Evolutionary conservation across 2,329 filamentous ascomycete species (phyloP), one percentile per base, ranked within the genome.

Genomic region (Ciborinia camelliae): DNA sequence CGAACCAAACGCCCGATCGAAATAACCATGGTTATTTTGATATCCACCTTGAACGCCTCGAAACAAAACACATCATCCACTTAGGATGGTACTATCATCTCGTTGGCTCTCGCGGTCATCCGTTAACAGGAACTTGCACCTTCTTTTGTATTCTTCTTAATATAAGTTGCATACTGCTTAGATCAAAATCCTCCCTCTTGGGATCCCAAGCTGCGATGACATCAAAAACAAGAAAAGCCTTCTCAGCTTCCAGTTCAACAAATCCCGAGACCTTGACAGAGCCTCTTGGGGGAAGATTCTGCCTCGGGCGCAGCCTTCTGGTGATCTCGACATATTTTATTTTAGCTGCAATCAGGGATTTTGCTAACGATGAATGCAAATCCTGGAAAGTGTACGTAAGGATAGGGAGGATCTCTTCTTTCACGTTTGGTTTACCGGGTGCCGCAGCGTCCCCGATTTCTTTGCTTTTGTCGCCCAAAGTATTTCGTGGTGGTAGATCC

Each of bases 171-270:
- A 77, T 72, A 57, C 75, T 77, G 20, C 69, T 72, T 15, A 63
- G 15, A 67, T 76, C 73, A 64, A 70, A 75, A 14, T 66, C 77
- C 66, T 79, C 78, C 48, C 79, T 80, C 72, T 84, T 82, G 1
- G 85, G 84, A 71, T 87, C 80, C 74, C 83, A 88, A 74, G 80
- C 84, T 2, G 79, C 81, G 14, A 75, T 65, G 2, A 84, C 83
- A 66, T 85, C 81, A 15, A 86, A 75, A 2, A 80, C 78, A 63
- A 86, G 72, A 58, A 77, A 77, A 0, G 79, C 79, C 28, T 75
- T 78, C 2, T 80, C 73, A 2, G 82, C 78, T 48, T 80, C 76
- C 2, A 87, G 65, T 67, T 86, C 82, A 2, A 88, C 79, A 14
- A 86, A 72, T 0, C 85, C 85, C 20, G 81, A 81, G 1, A 87